Conservation (phyloP, 2,329 filamentous ascomycete species). For the Cyphellophora europaea region DNA sequence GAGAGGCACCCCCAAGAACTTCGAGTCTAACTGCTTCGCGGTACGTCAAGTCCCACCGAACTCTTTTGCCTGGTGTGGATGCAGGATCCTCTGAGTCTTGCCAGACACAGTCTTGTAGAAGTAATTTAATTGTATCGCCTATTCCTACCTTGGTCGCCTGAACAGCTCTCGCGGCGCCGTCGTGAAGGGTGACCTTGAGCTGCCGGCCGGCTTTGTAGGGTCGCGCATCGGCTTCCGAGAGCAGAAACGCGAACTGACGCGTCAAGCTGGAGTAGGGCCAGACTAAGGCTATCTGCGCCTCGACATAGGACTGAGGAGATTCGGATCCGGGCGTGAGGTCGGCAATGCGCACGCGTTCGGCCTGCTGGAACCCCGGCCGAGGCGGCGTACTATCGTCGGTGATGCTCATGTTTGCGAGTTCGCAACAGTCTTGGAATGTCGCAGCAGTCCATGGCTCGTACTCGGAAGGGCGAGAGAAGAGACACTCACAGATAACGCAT, state of each 20-base stretch:
- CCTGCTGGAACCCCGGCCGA: not conserved
- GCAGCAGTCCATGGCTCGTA: no score
- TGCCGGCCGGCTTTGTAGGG: constrained; percentile 69
- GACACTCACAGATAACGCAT: no score
- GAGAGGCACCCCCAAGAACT: no score
- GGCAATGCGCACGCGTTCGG: not conserved
- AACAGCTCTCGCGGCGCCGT: constrained; percentile 59
- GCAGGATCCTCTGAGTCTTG: constrained; percentile 41
- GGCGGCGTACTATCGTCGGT: no score
- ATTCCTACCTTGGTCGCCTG: constrained; percentile 61
- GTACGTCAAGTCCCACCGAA: constrained; percentile 46
- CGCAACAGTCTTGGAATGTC: no score
- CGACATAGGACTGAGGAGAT: constrained; percentile 32
- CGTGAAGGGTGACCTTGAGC: constrained; percentile 67
- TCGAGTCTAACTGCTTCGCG: not conserved
- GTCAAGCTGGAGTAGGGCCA: constrained; percentile 41
- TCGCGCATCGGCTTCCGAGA: constrained; percentile 65
- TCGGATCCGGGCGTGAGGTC: not conserved
- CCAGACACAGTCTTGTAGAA: constrained; percentile 62
- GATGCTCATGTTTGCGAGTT: no score
- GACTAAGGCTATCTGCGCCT: constrained; percentile 69
- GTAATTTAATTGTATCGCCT: constrained; percentile 64
- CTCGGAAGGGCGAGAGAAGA: no score
- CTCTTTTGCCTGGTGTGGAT: constrained; percentile 46
- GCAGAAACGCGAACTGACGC: constrained; percentile 1